These are phyloP conservation scores for Serendipita sp. DNA, from an alignment of 768 basidiomycete genomes.

Conservation along the genomic window DNA sequence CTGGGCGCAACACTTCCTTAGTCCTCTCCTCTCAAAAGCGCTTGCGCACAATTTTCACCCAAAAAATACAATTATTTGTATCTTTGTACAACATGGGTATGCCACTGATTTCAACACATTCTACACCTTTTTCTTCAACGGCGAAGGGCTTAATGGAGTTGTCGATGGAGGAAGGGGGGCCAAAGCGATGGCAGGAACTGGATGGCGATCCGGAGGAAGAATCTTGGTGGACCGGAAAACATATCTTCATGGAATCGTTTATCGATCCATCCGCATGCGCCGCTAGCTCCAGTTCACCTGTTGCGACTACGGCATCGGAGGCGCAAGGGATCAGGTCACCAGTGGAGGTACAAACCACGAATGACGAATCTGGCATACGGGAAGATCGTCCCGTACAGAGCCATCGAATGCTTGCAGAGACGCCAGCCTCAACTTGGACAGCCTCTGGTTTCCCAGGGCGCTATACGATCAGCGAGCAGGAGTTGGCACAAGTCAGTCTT, in stretches of 20 bases:
- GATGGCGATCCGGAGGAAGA: constrained; percentile 2
- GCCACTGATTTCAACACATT: not conserved
- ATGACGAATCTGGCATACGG: no score
- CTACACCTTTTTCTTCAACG: not conserved
- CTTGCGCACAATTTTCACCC: not conserved
- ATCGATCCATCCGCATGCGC: not conserved
- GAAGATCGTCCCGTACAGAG: no score
- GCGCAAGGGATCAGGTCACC: not conserved
- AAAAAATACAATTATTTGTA: constrained; percentile 4
- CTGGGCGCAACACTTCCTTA: not conserved
- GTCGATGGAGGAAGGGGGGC: not conserved
- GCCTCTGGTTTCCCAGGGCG: not conserved
- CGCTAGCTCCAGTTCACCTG: no score
- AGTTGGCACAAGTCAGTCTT: not conserved
- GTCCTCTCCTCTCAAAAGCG: not conserved
- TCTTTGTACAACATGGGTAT: constrained; percentile 6
- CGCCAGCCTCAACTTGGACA: not conserved
- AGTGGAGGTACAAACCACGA: no score
- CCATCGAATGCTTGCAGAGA: no score
- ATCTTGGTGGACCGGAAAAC: not conserved
- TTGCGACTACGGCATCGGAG: not conserved
- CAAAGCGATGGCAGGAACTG: not conserved
- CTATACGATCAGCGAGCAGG: not conserved
- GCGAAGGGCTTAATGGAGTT: not conserved
- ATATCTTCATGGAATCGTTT: not conserved